phyloP scores from a whole-genome alignment of 2,329 filamentous ascomycete species.

The Neonectria ditissima region DNA sequence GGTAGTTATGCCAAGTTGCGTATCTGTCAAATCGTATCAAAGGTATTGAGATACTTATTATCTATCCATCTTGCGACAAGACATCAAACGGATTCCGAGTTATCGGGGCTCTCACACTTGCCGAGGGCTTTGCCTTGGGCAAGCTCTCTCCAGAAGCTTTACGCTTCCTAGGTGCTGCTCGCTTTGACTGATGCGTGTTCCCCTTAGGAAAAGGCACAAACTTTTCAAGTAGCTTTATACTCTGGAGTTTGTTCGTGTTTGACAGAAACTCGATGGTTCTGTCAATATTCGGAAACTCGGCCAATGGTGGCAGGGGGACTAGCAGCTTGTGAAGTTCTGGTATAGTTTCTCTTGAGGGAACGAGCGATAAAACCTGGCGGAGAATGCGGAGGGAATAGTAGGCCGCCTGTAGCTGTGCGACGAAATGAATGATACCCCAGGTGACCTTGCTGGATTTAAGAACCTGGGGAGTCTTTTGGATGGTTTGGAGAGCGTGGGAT shows the following conservation, averaged over 20 bases:
- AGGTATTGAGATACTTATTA: neutral
- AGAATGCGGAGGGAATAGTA: conserved; percentile 71
- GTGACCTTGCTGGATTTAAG: conserved; percentile 27
- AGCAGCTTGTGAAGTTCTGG: conserved; percentile 40
- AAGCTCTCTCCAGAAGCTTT: conserved; percentile 22
- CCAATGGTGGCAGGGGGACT: conserved; percentile 42
- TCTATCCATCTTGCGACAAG: conserved; percentile 32
- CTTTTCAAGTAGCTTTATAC: conserved; percentile 31
- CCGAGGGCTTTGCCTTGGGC: neutral
- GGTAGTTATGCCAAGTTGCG: neutral
- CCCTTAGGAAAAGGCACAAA: conserved; percentile 32
- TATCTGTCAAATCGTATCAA: neutral
- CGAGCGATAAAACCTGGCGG: conserved; percentile 49
- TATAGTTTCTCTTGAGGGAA: conserved; percentile 7
- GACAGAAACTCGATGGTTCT: conserved; percentile 36
- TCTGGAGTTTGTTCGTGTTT: conserved; percentile 17
- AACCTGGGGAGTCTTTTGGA: conserved; percentile 33
- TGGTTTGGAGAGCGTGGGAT: conserved; percentile 39
- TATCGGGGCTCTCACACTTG: conserved; percentile 11
- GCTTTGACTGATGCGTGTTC: conserved; percentile 4
- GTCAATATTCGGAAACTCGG: conserved; percentile 41
- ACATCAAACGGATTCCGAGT: conserved; percentile 44
- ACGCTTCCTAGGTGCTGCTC: conserved; percentile 24
- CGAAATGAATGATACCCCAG: conserved; percentile 72
- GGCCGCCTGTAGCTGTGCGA: conserved; percentile 69